phyloP scores from a whole-genome alignment of 192 early-diverging fungal species.

The Piromyces finnis region DNA sequence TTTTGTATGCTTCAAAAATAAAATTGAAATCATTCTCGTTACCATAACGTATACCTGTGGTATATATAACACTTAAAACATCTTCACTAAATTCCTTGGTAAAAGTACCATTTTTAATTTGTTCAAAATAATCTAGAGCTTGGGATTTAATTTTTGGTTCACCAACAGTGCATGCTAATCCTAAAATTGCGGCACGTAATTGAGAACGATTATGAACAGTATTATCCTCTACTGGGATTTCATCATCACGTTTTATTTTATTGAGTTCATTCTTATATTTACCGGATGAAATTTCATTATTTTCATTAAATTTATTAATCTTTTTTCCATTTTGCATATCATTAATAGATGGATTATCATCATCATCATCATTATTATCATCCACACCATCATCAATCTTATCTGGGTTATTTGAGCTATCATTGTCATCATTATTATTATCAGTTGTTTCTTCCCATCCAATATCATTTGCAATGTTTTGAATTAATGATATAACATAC shows the following conservation, averaged over 20 bases:
- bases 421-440: not conserved
- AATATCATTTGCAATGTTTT: not conserved
- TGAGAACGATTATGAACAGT: not conserved
- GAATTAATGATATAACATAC: not conserved
- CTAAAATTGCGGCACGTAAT: not conserved
- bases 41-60: not conserved
- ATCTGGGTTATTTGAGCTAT: not conserved
- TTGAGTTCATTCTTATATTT: not conserved
- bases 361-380: not conserved
- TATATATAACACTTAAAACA: not conserved
- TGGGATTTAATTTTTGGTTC: not conserved
- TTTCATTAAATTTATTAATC: not conserved
- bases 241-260: not conserved
- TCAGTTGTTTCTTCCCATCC: not conserved
- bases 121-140: not conserved
- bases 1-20: not conserved
- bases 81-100: not conserved
- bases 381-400: not conserved
- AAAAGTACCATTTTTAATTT: not conserved
- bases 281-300: not conserved
- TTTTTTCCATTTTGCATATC: not conserved
- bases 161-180: not conserved
- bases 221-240: not conserved
- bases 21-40: not conserved
- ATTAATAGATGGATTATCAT: too few relatives aligned